Percentiles rank a stretch among this genome's conserved stretches.
Evolutionary conservation across 768 basidiomycete genomes (phyloP).

Genomic region (Agaricus sinodeliciosus): DNA sequence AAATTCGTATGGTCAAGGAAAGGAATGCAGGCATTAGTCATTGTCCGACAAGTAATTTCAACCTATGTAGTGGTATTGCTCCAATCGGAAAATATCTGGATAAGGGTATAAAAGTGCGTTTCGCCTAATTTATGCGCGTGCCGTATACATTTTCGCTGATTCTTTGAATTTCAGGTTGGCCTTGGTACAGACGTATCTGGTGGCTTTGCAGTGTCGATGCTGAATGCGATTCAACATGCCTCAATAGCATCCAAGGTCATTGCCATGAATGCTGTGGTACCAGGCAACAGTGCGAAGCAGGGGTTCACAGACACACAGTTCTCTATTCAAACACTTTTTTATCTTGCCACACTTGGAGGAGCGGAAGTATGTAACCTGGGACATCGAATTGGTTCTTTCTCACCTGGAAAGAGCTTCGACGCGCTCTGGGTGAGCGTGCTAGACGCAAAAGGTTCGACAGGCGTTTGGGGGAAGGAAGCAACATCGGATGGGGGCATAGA

Average conservation of each 20-base stretch:
- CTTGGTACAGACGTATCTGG: slow-evolving; percentile 94
- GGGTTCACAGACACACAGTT: slow-evolving; percentile 57
- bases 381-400: slow-evolving; percentile 68
- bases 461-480: slow-evolving; percentile 27
- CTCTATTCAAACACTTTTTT: slow-evolving; percentile 67
- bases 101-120: slow-evolving; percentile 71
- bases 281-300: not conserved
- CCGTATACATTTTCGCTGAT: not conserved
- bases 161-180: slow-evolving; percentile 54
- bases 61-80: slow-evolving; percentile 81
- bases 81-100: slow-evolving; percentile 77
- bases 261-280: slow-evolving; percentile 37
- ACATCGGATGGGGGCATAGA: slow-evolving; percentile 10
- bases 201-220: slow-evolving; percentile 77
- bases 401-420: slow-evolving; percentile 82
- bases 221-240: slow-evolving; percentile 67
- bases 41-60: slow-evolving; percentile 93
- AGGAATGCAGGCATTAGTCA: slow-evolving; percentile 77
- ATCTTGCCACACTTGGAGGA: slow-evolving; percentile 90
- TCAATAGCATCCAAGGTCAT: slow-evolving; percentile 74
- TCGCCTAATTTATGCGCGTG: not conserved
- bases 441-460: slow-evolving; percentile 39
- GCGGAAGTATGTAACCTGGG: slow-evolving; percentile 75
- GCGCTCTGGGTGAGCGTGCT: slow-evolving; percentile 68
- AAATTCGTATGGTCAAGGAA: slow-evolving; percentile 64